phyloP scores from a whole-genome alignment of 768 basidiomycete genomes.

The Mycena filopes region DNA sequence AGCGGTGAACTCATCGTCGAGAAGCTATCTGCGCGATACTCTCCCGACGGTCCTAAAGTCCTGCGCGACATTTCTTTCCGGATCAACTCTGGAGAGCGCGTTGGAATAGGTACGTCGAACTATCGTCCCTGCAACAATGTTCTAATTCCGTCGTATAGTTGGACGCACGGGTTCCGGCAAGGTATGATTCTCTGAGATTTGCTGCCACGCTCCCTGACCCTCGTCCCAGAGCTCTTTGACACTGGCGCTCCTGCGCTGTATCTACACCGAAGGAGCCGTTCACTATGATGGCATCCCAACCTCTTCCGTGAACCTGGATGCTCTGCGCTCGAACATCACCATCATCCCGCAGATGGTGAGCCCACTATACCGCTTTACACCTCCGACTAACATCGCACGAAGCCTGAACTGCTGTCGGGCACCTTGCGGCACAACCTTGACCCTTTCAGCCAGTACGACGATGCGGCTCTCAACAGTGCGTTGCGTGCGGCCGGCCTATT shows the following conservation, averaged over 20 bases:
- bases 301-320: constrained; percentile 60
- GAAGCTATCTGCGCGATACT: constrained; percentile 63
- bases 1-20: constrained; percentile 31
- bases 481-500: constrained; percentile 51
- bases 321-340: constrained; percentile 64
- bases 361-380: not conserved
- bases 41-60: constrained; percentile 64
- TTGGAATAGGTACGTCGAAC: constrained; percentile 47
- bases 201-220: constrained; percentile 45
- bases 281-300: constrained; percentile 63
- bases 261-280: constrained; percentile 63
- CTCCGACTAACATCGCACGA: not conserved
- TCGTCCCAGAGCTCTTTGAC: constrained; percentile 51
- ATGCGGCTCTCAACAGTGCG: constrained; percentile 60
- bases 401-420: constrained; percentile 47
- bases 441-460: constrained; percentile 57
- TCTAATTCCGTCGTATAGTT: constrained; percentile 30
- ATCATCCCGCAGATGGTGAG: constrained; percentile 62
- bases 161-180: constrained; percentile 44
- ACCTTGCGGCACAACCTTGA: constrained; percentile 31
- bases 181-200: constrained; percentile 43
- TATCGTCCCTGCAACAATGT: not conserved
- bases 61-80: constrained; percentile 64
- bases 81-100: constrained; percentile 64
- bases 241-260: constrained; percentile 63